Base-by-base conservation (phyloP, 768 basidiomycete genomes). In the Leccinum broughii region DNA sequence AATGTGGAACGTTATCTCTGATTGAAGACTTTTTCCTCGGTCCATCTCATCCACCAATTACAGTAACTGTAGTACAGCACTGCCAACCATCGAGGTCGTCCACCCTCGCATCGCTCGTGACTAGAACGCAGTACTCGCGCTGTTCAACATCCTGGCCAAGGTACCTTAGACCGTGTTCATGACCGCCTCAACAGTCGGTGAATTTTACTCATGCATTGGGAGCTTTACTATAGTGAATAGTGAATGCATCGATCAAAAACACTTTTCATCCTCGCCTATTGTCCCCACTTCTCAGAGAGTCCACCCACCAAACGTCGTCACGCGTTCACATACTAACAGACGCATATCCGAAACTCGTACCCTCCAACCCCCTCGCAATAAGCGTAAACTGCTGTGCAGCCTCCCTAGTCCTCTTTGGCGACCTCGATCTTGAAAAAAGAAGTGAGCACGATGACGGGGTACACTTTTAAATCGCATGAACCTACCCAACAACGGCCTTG, bases 371-470 rank as follows among this genome's bases (percentile, higher is more conserved):
- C 68, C 93, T 77, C 11, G 92, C 89, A 20, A 96, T 83, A 0
- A 96, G 79, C 1, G 89, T 88, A 72, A 96, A 95, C 62, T 95
- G 91, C 64, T 93, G 87, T 11, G 92, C 87, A 0, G 93, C 93
- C 41, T 94, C 93, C 62, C 89, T 79, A 37, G 87, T 92, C 64
- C 80, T 82, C 69, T 87, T 89, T 3, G 85, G 76, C 17, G 89
- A 89, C 46, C 90, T 82, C 37, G 91, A 86, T 28, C 90, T 8
- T n/a, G 8, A 41, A 46, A 20, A 20, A 46, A 6, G 6, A 37
- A 14, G 37, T 20, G 20, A 46, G 44, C 44, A 44, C 2, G 5
- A 44, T 0, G n/a, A 10, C 17, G 41, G 9, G n/a, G 17, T 44
- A 20, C 9, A 13, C n/a, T 44, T n/a, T 2, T 30, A 6, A 46